phyloP scores from a whole-genome alignment of 2,329 filamentous ascomycete species.

The Torrubiellomyces zombiae region DNA sequence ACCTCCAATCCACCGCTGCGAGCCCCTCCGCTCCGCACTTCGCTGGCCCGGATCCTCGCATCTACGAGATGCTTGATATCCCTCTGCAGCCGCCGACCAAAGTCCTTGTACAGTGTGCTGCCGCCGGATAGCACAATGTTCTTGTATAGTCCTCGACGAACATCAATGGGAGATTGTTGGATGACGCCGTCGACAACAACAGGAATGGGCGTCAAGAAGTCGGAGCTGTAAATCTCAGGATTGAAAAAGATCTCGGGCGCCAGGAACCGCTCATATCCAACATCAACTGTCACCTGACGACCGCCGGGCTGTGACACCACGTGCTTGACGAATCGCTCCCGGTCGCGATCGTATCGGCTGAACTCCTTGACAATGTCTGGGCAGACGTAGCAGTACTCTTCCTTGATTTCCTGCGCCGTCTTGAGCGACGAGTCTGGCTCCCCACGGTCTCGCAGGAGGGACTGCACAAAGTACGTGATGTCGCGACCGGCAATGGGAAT shows the following conservation, averaged over 20 bases:
- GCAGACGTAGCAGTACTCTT: slow-evolving; percentile 96
- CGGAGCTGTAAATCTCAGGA: slow-evolving; percentile 96
- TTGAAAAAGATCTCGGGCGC: slow-evolving; percentile 99
- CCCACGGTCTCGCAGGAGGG: slow-evolving; percentile 82
- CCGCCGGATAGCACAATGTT: slow-evolving; percentile 97
- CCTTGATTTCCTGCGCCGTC: slow-evolving; percentile 96
- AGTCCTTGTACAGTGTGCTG: slow-evolving; percentile 96
- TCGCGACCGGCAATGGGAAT: slow-evolving; percentile 96
- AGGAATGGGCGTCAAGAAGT: slow-evolving; percentile 90
- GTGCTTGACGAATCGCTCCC: slow-evolving; percentile 81
- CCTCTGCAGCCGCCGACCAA: slow-evolving; percentile 84
- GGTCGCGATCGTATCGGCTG: slow-evolving; percentile 80
- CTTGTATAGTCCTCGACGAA: slow-evolving; percentile 94
- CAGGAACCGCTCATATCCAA: slow-evolving; percentile 94
- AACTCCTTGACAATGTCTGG: slow-evolving; percentile 99
- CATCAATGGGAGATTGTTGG: slow-evolving; percentile 93
- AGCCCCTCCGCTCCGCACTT: slow-evolving; percentile 78
- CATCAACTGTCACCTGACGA: slow-evolving; percentile 69
- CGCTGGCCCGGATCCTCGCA: slow-evolving; percentile 78
- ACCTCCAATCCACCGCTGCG: slow-evolving; percentile 91
- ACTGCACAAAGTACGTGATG: slow-evolving; percentile 98
- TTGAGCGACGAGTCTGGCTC: slow-evolving; percentile 95
- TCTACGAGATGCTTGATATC: slow-evolving; percentile 96
- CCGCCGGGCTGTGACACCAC: slow-evolving; percentile 75
- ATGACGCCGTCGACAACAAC: slow-evolving; percentile 93